A percentile compares a stretch with the other conserved stretches of the same genome.
These are phyloP conservation scores for Podaxis carcinomalis DNA, from an alignment of 768 basidiomycete genomes.

Conservation along the genomic window DNA sequence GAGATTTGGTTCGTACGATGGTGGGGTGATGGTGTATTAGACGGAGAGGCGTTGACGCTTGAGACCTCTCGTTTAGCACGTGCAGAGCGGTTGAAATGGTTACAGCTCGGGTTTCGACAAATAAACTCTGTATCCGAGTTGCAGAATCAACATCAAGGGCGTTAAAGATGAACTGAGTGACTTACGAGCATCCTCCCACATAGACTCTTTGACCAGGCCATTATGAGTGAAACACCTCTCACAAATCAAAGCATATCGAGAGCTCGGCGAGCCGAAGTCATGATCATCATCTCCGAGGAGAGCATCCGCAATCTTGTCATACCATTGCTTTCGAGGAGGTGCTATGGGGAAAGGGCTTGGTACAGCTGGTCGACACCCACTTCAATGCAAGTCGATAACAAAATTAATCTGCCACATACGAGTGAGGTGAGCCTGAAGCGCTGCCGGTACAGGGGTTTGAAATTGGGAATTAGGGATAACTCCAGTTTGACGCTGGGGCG, in stretches of 20 bases:
- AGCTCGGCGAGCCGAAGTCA: slow-evolving; percentile 36
- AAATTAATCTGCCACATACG: slow-evolving; percentile 17
- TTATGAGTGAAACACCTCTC: slow-evolving; percentile 86
- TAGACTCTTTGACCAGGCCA: slow-evolving; percentile 77
- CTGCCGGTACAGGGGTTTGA: slow-evolving; percentile 20
- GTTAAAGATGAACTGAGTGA: slow-evolving; percentile 15
- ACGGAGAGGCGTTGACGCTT: slow-evolving; percentile 13
- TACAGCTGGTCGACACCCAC: slow-evolving; percentile 16
- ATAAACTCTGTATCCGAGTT: not conserved
- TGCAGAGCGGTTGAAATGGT: slow-evolving; percentile 66
- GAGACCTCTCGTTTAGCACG: slow-evolving; percentile 29
- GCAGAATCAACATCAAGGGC: not conserved
- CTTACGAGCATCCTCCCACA: slow-evolving; percentile 82
- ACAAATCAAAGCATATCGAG: slow-evolving; percentile 82
- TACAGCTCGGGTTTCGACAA: slow-evolving; percentile 52
- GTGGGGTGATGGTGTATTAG: not conserved
- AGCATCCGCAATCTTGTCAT: slow-evolving; percentile 84
- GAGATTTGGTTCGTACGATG: not conserved
- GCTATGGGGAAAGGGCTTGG: slow-evolving; percentile 30
- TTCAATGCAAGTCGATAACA: slow-evolving; percentile 3
- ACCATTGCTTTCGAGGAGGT: slow-evolving; percentile 72
- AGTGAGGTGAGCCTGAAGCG: slow-evolving; percentile 23
- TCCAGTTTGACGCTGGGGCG: slow-evolving; percentile 26
- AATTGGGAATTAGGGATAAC: slow-evolving; percentile 17
- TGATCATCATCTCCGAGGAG: slow-evolving; percentile 77